Conservation (phyloP, 192 early-diverging fungal species). For the Umbelopsis vinacea region DNA sequence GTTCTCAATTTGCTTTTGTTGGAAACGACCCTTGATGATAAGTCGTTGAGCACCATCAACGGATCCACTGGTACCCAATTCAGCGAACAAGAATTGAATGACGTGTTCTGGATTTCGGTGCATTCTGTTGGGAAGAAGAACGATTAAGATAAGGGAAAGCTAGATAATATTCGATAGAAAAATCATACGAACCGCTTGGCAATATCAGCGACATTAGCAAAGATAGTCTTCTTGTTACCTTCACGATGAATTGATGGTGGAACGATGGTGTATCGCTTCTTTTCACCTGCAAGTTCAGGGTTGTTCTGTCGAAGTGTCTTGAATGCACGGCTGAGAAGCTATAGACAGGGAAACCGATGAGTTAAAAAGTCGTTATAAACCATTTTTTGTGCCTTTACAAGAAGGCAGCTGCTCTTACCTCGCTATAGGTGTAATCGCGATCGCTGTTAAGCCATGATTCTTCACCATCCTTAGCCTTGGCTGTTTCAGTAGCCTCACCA, state of each 20-base stretch:
- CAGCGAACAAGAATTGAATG: slow-evolving; percentile 97
- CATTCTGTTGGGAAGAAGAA: slow-evolving; percentile 59
- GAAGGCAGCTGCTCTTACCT: slow-evolving; percentile 54
- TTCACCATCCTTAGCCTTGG: slow-evolving; percentile 38
- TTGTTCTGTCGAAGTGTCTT: slow-evolving; percentile 91
- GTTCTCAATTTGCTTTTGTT: slow-evolving; percentile 98
- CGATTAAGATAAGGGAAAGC: too few species aligned
- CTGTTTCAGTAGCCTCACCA: slow-evolving; percentile 48
- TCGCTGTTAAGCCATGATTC: slow-evolving; percentile 89
- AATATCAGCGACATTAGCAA: slow-evolving; percentile 97
- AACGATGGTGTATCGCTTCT: slow-evolving; percentile 92
- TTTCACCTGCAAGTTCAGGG: slow-evolving; percentile 90
- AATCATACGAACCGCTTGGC: slow-evolving; percentile 65
- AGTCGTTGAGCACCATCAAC: slow-evolving; percentile 90
- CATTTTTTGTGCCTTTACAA: not conserved
- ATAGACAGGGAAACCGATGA: slow-evolving; percentile 6
- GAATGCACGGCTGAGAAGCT: slow-evolving; percentile 91
- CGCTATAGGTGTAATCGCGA: slow-evolving; percentile 93
- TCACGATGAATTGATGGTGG: slow-evolving; percentile 91
- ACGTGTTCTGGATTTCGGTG: slow-evolving; percentile 95
- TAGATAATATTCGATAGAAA: not conserved
- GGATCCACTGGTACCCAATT: slow-evolving; percentile 98
- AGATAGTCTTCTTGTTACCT: slow-evolving; percentile 95
- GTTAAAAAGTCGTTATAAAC: too few species aligned
- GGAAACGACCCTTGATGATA: slow-evolving; percentile 97